Evolutionary conservation across 2,329 filamentous ascomycete species (phyloP), one percentile per base, ranked within the genome.

Genomic region (Pezicula carpinea): DNA sequence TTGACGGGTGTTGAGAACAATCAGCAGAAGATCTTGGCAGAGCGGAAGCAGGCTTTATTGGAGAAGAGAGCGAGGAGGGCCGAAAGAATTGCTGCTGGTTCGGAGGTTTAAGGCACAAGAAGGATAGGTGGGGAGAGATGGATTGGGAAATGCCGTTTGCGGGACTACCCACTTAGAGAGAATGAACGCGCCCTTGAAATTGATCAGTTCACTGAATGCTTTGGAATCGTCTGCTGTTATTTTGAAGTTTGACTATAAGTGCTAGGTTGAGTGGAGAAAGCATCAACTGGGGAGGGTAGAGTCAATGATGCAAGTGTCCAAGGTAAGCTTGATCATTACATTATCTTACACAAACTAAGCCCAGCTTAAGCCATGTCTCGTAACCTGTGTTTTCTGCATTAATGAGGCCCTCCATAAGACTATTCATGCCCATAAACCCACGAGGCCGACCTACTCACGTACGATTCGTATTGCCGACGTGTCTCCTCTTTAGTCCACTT

Each of bases 1-100:
- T 75, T 99, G 59, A 84, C 91, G 74, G 88, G 89, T 53, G 88
- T 97, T 47, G 89, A 96, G 69, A 75, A 88, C 63, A 78, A 83
- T 66, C 92, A 97, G 71, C 78, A 85, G 58, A 79, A 80, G 56
- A 79, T 90, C 53, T 74, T 99, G 50, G 74, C 77, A 56, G 86
- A 92, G 64, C 83, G 91, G 64, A 91, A 90, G 75, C 77, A 87
- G 58, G 69, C 76, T 47, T 77, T 99, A 56, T 73, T 97, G 49
- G 91, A 95, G 74, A 97, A 97, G 83, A 79, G 93, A 66, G 83
- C 83, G 67, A 77, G 89, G 69, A 83, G 85, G 66, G 84, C 83
- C 50, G 78, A 83, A 66, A 73, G 81, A 48, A 81, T 87, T 63
- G 78, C 66, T n/a, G 66, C 69, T 59, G 40, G 18, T 29, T 29